A percentile compares a stretch with the other conserved stretches of the same genome.
Conservation (phyloP, 345 rosid genomes). For the Erucastrum elatum region DNA sequence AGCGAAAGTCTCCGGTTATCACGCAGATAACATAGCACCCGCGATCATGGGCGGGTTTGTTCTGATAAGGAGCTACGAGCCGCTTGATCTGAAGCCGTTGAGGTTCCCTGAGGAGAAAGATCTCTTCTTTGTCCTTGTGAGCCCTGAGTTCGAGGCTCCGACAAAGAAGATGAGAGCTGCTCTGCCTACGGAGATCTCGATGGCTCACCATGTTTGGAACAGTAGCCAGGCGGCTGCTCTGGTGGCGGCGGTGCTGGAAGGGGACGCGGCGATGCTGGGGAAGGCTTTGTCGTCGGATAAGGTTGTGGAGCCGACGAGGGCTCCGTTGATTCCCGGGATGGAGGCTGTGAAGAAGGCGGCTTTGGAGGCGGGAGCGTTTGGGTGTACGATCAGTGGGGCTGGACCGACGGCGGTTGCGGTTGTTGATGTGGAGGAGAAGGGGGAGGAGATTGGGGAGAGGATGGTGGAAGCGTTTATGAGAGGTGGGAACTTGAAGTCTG, state of each 20-base stretch:
- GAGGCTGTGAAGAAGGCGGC: conserved; percentile 76
- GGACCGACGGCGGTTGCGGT: conserved; percentile 93
- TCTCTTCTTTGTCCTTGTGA: conserved; percentile 66
- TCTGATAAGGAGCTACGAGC: conserved; percentile 70
- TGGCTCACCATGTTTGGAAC: conserved; percentile 89
- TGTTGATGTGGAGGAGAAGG: conserved; percentile 52
- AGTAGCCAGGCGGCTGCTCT: conserved; percentile 82
- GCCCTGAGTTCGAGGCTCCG: conserved; percentile 88
- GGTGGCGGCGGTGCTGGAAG: conserved; percentile 71
- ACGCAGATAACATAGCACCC: conserved; percentile 88
- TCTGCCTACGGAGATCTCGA: conserved; percentile 64
- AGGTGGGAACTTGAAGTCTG: conserved; percentile 68
- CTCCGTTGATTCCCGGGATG: conserved; percentile 89
- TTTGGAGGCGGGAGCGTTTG: conserved; percentile 72
- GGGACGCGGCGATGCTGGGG: conserved; percentile 64
- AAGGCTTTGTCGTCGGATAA: conserved; percentile 74
- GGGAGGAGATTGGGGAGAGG: conserved; percentile 61
- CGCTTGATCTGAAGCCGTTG: conserved; percentile 62
- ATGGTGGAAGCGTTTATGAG: conserved; percentile 82
- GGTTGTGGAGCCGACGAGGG: conserved; percentile 83
- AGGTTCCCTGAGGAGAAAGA: conserved; percentile 58
- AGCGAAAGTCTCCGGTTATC: conserved; percentile 89
- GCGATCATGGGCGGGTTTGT: conserved; percentile 90
- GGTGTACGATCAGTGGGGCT: conserved; percentile 92
- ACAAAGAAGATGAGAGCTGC: conserved; percentile 95